These are phyloP conservation scores for Senna siamea DNA, from an alignment of 306 rosid species.

Conservation along the genomic window DNA sequence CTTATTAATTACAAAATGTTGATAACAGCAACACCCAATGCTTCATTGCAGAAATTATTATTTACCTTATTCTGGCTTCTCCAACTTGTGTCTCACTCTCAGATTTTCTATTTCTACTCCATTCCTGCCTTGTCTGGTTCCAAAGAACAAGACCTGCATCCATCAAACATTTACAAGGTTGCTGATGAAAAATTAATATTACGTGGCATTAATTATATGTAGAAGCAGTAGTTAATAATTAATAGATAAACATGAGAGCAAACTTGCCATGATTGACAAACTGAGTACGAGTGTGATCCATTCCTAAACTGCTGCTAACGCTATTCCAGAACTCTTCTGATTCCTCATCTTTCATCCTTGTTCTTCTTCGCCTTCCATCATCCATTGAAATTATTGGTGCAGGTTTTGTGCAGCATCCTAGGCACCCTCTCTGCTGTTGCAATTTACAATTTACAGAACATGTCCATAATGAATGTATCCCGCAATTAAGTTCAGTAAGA, in stretches of 20 bases:
- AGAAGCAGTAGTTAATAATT: too few relatives aligned
- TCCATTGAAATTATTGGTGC: slow-evolving; percentile 45
- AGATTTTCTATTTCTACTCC: slow-evolving; percentile 64
- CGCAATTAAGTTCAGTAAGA: slow-evolving; percentile 13
- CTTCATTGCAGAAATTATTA: too few relatives aligned
- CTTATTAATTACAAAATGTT: too few relatives aligned
- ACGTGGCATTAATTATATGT: too few relatives aligned
- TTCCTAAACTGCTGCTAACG: slow-evolving; percentile 64
- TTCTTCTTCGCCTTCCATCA: slow-evolving; percentile 48
- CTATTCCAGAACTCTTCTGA: slow-evolving; percentile 77
- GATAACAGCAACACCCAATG: too few relatives aligned
- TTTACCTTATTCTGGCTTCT: slow-evolving; percentile 78
- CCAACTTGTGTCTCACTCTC: slow-evolving; percentile 43
- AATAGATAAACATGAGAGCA: too few relatives aligned
- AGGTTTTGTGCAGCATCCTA: slow-evolving; percentile 69
- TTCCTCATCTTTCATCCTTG: slow-evolving; percentile 40
- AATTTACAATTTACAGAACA: slow-evolving; percentile 41
- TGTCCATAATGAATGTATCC: slow-evolving; percentile 42
- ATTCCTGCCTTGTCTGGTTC: slow-evolving; percentile 77
- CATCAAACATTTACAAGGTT: too few relatives aligned
- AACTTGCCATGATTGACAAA: slow-evolving; percentile 81
- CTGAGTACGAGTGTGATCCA: slow-evolving; percentile 63
- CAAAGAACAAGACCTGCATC: slow-evolving; percentile 78
- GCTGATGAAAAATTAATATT: too few relatives aligned
- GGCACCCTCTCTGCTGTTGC: slow-evolving; percentile 93